Evolutionary conservation across 305 asterid genomes (phyloP).

Genomic region (Fraxinus baroniana): DNA sequence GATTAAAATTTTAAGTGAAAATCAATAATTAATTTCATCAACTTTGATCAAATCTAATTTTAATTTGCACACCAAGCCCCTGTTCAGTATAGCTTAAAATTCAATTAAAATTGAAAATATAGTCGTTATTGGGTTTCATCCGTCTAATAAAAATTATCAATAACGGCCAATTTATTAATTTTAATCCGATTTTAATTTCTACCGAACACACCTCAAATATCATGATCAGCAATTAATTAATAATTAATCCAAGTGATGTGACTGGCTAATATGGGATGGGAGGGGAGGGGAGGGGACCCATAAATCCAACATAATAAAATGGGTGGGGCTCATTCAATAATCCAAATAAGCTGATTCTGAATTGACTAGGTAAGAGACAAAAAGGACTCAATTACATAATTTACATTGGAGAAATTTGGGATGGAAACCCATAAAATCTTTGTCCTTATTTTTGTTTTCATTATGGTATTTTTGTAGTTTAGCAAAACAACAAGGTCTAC

Average conservation of each 20-base stretch:
- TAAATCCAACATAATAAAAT: slow-evolving; percentile 15
- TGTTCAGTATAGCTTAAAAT: no score
- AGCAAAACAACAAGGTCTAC: no score
- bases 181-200: no score
- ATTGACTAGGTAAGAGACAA: slow-evolving; percentile 22
- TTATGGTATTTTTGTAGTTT: neutral
- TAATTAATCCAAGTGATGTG: slow-evolving; percentile 3
- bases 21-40: no score
- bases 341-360: slow-evolving; percentile 26
- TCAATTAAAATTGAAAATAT: no score
- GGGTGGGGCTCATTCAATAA: slow-evolving; percentile 13
- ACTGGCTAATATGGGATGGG: neutral
- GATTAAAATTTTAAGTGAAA: no score
- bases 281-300: slow-evolving; percentile 14
- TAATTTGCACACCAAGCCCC: no score
- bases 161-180: no score
- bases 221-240: slow-evolving; percentile 6
- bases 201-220: no score
- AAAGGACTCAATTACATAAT: slow-evolving; percentile 18
- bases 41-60: no score
- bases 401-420: neutral
- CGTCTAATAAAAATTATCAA: no score
- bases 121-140: no score
- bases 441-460: neutral
- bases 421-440: slow-evolving; percentile 15